Conservation (phyloP, 2,329 filamentous ascomycete species). For the Fusarium floridanum region DNA sequence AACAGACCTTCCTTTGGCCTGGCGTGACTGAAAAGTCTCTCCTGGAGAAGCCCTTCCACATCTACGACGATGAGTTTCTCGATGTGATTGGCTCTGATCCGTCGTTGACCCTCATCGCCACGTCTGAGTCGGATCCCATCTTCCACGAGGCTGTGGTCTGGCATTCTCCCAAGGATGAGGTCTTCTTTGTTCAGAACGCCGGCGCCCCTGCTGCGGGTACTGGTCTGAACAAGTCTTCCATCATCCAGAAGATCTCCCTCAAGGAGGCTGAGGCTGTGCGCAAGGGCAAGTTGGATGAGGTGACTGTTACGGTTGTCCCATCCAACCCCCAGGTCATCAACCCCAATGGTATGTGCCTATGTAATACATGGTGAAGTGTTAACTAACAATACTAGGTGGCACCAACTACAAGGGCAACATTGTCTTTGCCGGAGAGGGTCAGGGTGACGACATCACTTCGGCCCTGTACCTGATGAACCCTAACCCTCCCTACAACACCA, state of each 20-base stretch:
- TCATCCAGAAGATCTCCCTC: constrained; percentile 64
- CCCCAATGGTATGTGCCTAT: constrained; percentile 58
- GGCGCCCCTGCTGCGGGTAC: constrained; percentile 62
- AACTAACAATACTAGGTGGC: constrained; percentile 52
- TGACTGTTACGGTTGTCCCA: constrained; percentile 57
- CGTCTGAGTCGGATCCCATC: constrained; percentile 58
- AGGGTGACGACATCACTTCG: constrained; percentile 53
- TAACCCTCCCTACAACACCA: constrained; percentile 61
- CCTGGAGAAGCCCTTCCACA: constrained; percentile 38
- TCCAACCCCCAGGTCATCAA: constrained; percentile 61
- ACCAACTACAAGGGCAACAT: constrained; percentile 65
- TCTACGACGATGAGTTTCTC: constrained; percentile 64
- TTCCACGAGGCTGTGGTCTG: constrained; percentile 70
- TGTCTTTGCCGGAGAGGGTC: constrained; percentile 64
- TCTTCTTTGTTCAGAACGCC: constrained; percentile 68
- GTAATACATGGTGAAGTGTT: rapidly evolving
- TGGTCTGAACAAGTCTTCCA: constrained; percentile 63
- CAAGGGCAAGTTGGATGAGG: constrained; percentile 45
- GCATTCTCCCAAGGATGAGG: constrained; percentile 62
- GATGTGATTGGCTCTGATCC: constrained; percentile 63
- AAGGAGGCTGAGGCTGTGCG: constrained; percentile 53
- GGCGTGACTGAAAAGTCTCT: constrained; percentile 41
- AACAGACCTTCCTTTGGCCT: constrained; percentile 37
- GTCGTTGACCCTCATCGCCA: constrained; percentile 63
- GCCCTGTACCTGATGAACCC: constrained; percentile 47